Percentiles rank a stretch among this genome's conserved stretches.
phyloP scores from a whole-genome alignment of 805 yeast genomes.

The Yarrowia divulgata region DNA sequence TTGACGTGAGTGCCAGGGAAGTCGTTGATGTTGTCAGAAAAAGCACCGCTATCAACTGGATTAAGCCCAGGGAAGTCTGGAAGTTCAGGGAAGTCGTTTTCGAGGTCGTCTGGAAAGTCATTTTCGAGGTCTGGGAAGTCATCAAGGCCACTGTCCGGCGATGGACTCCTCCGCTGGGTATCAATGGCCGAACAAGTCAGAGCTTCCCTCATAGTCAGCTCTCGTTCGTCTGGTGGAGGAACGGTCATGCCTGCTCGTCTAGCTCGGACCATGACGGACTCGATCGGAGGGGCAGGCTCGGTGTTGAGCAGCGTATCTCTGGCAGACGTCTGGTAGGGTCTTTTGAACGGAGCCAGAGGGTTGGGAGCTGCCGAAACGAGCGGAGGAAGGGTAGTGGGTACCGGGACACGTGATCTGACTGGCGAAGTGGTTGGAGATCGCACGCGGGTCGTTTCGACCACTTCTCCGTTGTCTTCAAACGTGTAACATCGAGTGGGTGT shows the following conservation, averaged over 20 bases:
- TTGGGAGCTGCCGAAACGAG: slow-evolving; percentile 13
- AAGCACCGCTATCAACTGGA: background rate
- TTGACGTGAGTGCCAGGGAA: background rate
- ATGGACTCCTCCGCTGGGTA: background rate
- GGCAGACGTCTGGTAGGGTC: background rate
- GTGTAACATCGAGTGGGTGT: slow-evolving; percentile 1
- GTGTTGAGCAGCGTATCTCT: background rate
- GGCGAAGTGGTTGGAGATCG: background rate
- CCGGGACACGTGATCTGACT: background rate
- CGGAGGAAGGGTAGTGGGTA: background rate
- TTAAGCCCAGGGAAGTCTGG: background rate
- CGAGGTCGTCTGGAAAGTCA: too few relatives aligned
- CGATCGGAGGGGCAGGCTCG: slow-evolving; percentile 8
- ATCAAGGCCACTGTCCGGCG: background rate
- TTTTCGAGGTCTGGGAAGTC: background rate
- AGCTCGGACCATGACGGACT: slow-evolving; percentile 4
- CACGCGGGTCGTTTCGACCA: slow-evolving; percentile 1
- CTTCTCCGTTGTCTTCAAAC: background rate
- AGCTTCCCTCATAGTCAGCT: background rate
- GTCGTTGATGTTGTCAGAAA: too few relatives aligned
- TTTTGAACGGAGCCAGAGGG: slow-evolving; percentile 15
- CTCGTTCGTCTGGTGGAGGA: background rate
- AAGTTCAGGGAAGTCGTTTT: background rate
- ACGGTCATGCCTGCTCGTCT: background rate
- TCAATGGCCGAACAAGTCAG: background rate